A percentile compares a stretch with the other conserved stretches of the same genome.
Evolutionary conservation across 805 yeast genomes (phyloP).

Genomic region (Ogataea methylovora): DNA sequence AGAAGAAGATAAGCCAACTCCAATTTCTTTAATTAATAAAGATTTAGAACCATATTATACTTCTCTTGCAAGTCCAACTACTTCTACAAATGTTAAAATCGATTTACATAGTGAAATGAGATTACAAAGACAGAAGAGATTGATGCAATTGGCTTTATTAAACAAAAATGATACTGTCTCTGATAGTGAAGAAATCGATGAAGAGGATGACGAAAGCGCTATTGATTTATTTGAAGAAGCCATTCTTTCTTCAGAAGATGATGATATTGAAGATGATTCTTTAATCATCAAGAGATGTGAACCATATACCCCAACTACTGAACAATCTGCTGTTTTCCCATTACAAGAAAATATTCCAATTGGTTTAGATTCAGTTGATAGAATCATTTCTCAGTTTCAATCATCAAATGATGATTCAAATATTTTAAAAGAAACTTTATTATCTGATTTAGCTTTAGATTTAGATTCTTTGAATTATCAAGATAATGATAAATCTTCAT

Average conservation of each 20-base stretch:
- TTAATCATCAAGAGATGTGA: constrained; percentile 5
- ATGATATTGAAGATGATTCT: constrained; percentile 10
- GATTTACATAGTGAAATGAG: constrained; percentile 22
- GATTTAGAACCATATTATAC: too few species aligned
- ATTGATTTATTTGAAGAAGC: constrained; percentile 14
- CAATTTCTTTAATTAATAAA: constrained; percentile 15
- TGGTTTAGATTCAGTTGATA: constrained; percentile 23
- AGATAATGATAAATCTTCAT: background rate
- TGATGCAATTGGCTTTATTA: constrained; percentile 18
- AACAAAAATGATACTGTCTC: constrained; percentile 11
- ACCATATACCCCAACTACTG: background rate
- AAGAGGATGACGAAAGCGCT: constrained; percentile 1
- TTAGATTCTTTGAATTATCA: constrained; percentile 2
- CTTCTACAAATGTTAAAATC: constrained; percentile 10
- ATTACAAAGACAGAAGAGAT: constrained; percentile 22
- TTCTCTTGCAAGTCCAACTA: constrained; percentile 17
- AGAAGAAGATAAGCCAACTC: constrained; percentile 12
- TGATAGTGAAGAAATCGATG: constrained; percentile 4
- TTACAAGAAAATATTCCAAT: constrained; percentile 9
- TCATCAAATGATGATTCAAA: constrained; percentile 11
- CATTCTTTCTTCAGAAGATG: constrained; percentile 19
- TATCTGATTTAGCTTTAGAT: too few species aligned
- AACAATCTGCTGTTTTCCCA: constrained; percentile 3
- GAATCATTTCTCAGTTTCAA: constrained; percentile 17
- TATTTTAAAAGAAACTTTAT: constrained; percentile 9